These are phyloP conservation scores for Globisporangium irregulare DNA, from an alignment of 352 stramenopile genomes.

Conservation along the genomic window DNA sequence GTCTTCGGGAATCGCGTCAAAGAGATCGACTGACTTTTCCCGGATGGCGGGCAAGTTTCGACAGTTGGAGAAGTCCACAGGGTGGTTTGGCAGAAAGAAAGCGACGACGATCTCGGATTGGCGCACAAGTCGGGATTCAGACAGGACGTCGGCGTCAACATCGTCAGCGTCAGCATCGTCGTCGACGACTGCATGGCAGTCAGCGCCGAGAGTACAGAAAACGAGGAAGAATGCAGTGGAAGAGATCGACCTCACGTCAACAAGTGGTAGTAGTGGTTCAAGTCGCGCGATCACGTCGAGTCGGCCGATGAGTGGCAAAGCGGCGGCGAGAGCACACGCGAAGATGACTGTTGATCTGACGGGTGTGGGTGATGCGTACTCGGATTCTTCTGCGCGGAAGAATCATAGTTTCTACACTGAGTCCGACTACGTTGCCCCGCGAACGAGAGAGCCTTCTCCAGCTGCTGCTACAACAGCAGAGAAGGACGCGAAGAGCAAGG, in stretches of 20 bases:
- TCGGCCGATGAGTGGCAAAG: slow-evolving; percentile 60
- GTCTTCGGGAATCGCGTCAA: slow-evolving; percentile 51
- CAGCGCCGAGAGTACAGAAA: slow-evolving; percentile 21
- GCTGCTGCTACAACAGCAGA: background rate
- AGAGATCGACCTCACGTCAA: slow-evolving; percentile 14
- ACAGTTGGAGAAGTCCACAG: slow-evolving; percentile 44
- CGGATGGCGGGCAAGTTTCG: slow-evolving; percentile 67
- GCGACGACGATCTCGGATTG: slow-evolving; percentile 28
- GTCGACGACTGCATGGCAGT: background rate
- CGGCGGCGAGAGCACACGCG: slow-evolving; percentile 48
- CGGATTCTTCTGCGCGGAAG: slow-evolving; percentile 27
- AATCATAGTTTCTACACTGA: slow-evolving; percentile 77
- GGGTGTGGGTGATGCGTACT: slow-evolving; percentile 35
- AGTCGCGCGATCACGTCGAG: background rate
- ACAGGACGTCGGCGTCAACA: background rate
- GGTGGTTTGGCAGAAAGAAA: slow-evolving; percentile 39
- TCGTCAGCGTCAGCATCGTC: background rate
- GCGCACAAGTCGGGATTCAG: slow-evolving; percentile 8
- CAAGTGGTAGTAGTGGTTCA: background rate
- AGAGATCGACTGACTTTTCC: slow-evolving; percentile 62
- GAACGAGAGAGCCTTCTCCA: slow-evolving; percentile 18
- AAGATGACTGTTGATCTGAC: slow-evolving; percentile 42
- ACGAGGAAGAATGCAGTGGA: slow-evolving; percentile 19
- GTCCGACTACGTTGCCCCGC: slow-evolving; percentile 39
- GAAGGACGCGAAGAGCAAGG: slow-evolving; percentile 19